Evolutionary conservation across 768 basidiomycete species (phyloP).

Genomic region (Nevesoporus exiguus): DNA sequence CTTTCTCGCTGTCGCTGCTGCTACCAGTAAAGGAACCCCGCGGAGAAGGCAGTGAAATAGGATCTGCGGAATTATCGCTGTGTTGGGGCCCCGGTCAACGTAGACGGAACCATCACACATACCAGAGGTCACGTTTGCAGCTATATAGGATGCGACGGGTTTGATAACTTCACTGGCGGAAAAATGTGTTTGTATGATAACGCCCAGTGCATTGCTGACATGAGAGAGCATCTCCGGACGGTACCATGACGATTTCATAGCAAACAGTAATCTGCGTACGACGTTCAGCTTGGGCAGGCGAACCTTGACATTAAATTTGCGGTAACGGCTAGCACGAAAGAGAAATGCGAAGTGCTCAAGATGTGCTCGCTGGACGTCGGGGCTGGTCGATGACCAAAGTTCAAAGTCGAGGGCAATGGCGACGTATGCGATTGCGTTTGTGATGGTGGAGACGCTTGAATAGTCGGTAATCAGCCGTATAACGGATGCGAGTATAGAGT

Average conservation of each 20-base stretch:
- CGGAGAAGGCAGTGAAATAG: conserved; percentile 8
- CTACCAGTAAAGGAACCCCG: conserved; percentile 8
- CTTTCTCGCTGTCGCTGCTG: conserved; percentile 46
- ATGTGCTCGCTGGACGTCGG: conserved; percentile 75
- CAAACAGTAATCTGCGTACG: conserved; percentile 76
- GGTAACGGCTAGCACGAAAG: conserved; percentile 66
- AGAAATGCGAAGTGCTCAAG: conserved; percentile 81
- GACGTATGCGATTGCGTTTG: conserved; percentile 78
- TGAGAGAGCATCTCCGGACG: conserved; percentile 42
- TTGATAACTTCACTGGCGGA: conserved; percentile 75
- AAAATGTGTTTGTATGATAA: conserved; percentile 63
- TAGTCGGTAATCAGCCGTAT: neutral
- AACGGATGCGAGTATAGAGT: neutral
- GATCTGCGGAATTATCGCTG: neutral
- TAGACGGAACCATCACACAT: conserved; percentile 13
- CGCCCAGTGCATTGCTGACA: conserved; percentile 58
- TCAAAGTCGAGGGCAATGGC: conserved; percentile 87
- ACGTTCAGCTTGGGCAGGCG: conserved; percentile 69
- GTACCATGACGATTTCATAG: conserved; percentile 78
- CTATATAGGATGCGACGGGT: conserved; percentile 81
- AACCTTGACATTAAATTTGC: conserved; percentile 73
- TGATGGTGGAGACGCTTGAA: conserved; percentile 71
- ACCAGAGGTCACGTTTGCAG: conserved; percentile 75
- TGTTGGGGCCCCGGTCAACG: neutral
- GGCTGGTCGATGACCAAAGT: conserved; percentile 72